Percentiles rank a stretch among this genome's conserved stretches.
phyloP scores from a whole-genome alignment of 768 basidiomycete species.

The Symmetrospora coprosmae region DNA sequence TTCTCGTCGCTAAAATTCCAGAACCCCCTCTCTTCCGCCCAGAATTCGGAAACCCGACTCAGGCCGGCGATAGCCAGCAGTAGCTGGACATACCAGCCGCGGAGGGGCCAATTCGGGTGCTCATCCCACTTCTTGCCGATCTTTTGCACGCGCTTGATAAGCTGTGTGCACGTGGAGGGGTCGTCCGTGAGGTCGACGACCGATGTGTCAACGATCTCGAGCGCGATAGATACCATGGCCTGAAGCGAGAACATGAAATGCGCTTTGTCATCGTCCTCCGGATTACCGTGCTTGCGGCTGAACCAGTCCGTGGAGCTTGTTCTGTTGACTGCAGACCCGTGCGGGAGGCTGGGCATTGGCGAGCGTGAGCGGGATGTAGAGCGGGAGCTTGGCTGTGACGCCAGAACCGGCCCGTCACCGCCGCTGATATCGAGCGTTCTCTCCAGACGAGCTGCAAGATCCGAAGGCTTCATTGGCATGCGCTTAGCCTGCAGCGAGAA shows the following conservation, averaged over 20 bases:
- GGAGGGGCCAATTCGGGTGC: slow-evolving; percentile 92
- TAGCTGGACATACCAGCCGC: slow-evolving; percentile 96
- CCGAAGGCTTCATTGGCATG: slow-evolving; percentile 17
- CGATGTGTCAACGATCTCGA: slow-evolving; percentile 82
- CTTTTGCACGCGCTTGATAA: slow-evolving; percentile 77
- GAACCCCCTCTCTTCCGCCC: slow-evolving; percentile 92
- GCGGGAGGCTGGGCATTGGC: slow-evolving; percentile 53
- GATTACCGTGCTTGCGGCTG: not conserved
- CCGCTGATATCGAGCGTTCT: not conserved
- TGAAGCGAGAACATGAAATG: slow-evolving; percentile 47
- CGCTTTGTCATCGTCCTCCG: slow-evolving; percentile 22
- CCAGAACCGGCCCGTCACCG: not conserved
- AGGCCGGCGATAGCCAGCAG: slow-evolving; percentile 88
- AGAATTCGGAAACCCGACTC: slow-evolving; percentile 91
- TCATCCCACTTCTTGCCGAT: slow-evolving; percentile 95
- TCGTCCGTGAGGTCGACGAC: slow-evolving; percentile 68
- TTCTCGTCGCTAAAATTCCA: slow-evolving; percentile 75
- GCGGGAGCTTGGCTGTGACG: slow-evolving; percentile 46
- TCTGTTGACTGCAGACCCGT: not conserved
- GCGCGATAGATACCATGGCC: slow-evolving; percentile 80
- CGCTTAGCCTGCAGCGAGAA: slow-evolving; percentile 23
- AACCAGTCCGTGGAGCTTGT: slow-evolving; percentile 16
- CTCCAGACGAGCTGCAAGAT: slow-evolving; percentile 19
- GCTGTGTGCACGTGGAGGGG: slow-evolving; percentile 66
- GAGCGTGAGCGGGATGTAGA: slow-evolving; percentile 91